Percentiles rank a stretch among this genome's conserved stretches.
Conservation (phyloP, 1,139 yeast species). For the Candida sanyaensis region DNA sequence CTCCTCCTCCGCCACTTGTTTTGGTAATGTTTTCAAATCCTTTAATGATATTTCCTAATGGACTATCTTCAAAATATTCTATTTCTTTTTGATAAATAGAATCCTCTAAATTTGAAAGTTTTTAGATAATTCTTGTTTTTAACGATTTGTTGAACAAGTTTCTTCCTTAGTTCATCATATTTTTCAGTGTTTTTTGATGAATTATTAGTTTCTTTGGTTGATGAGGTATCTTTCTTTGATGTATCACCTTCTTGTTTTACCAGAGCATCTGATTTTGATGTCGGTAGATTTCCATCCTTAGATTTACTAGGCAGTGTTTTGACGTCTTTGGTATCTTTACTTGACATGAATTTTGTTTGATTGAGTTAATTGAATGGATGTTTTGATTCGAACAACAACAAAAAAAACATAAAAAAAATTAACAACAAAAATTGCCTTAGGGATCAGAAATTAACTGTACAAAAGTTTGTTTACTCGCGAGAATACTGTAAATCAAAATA, state of each 20-base stretch:
- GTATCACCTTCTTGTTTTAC: background rate
- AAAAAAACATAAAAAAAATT: too few relatives aligned
- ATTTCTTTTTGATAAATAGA: constrained; percentile 81
- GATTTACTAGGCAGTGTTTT: constrained; percentile 8
- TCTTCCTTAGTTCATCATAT: constrained; percentile 68
- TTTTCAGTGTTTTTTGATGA: constrained; percentile 34
- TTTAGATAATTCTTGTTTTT: constrained; percentile 70
- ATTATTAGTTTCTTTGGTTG: background rate
- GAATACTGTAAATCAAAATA: too few relatives aligned
- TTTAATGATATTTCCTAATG: constrained; percentile 79
- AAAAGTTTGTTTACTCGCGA: too few relatives aligned
- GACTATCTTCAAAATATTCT: constrained; percentile 68
- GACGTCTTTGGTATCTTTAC: constrained; percentile 7
- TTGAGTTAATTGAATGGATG: background rate
- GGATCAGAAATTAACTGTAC: too few relatives aligned
- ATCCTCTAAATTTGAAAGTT: constrained; percentile 68
- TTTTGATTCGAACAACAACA: background rate
- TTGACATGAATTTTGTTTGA: constrained; percentile 1
- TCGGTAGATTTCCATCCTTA: background rate
- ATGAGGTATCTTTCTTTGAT: background rate
- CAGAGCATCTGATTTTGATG: constrained; percentile 4
- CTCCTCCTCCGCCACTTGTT: constrained; percentile 25
- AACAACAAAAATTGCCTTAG: too few relatives aligned
- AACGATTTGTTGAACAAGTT: constrained; percentile 64
- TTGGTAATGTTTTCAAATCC: constrained; percentile 87